Percentiles rank a stretch among this genome's conserved stretches.
Conservation (phyloP, 805 yeast species). For the Lipomyces yamanashiensis region DNA sequence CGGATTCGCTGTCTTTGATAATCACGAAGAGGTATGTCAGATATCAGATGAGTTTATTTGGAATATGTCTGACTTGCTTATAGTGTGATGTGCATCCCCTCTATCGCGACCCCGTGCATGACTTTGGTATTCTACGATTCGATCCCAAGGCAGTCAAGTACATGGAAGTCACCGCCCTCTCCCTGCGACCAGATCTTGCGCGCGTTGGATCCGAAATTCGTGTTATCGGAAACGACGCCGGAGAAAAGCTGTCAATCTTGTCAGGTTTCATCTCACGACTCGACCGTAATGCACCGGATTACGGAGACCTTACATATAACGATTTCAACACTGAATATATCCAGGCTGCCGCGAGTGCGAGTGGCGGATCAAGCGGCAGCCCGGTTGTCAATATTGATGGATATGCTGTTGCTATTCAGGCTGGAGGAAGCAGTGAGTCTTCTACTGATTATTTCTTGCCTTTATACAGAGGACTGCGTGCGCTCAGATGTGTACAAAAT, state of each 20-base stretch:
- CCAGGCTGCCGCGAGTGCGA: constrained; percentile 78
- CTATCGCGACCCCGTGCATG: constrained; percentile 91
- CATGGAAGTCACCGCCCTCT: constrained; percentile 69
- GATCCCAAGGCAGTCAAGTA: constrained; percentile 74
- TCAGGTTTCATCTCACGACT: constrained; percentile 82
- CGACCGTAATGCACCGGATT: constrained; percentile 94
- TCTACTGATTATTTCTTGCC: constrained; percentile 94
- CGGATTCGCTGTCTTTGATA: constrained; percentile 90
- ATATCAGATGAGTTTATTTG: constrained; percentile 47
- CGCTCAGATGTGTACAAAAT: constrained; percentile 72
- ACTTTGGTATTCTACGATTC: constrained; percentile 85
- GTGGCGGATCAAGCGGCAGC: constrained; percentile 95
- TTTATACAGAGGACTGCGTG: constrained; percentile 78
- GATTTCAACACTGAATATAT: constrained; percentile 51
- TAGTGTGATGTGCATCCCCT: constrained; percentile 34
- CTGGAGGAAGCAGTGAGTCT: constrained; percentile 90
- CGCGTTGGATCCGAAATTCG: constrained; percentile 88
- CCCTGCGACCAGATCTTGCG: constrained; percentile 69
- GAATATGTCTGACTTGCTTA: background rate
- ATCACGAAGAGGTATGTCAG: constrained; percentile 90
- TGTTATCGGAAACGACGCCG: constrained; percentile 96
- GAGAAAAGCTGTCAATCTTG: constrained; percentile 86
- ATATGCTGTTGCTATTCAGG: constrained; percentile 77
- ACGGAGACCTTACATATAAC: constrained; percentile 83
- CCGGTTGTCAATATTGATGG: constrained; percentile 94